Percentiles rank a stretch among this genome's conserved stretches.
Conservation (phyloP, 2,329 filamentous ascomycete species). For the Pseudogymnoascus sp. region DNA sequence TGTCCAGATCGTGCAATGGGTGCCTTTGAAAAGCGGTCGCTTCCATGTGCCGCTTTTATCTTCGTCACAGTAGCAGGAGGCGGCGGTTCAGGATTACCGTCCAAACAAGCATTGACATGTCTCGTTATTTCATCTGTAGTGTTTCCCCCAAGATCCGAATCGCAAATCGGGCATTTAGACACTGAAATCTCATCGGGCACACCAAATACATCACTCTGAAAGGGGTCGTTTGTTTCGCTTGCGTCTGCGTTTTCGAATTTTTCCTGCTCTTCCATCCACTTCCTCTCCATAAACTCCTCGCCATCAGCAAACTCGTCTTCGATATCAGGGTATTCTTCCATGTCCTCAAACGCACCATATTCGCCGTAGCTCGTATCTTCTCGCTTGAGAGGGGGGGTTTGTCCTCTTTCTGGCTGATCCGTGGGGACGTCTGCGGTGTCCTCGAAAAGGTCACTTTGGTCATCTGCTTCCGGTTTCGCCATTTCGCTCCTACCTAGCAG, state of each 20-base stretch:
- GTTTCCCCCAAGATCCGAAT: constrained; percentile 50
- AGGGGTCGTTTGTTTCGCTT: constrained; percentile 21
- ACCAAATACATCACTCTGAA: constrained; percentile 22
- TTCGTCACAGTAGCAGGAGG: constrained; percentile 23
- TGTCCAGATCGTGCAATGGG: constrained; percentile 71
- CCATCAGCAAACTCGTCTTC: constrained; percentile 43
- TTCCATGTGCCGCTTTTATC: constrained; percentile 33
- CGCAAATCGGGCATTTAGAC: constrained; percentile 69
- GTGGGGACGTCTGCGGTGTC: constrained; percentile 14
- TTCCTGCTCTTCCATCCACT: constrained; percentile 70
- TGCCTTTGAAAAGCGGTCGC: constrained; percentile 55
- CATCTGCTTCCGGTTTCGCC: constrained; percentile 13
- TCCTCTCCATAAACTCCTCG: constrained; percentile 57
- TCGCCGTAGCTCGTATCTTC: constrained; percentile 41
- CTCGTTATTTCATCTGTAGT: constrained; percentile 60
- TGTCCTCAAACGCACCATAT: constrained; percentile 46
- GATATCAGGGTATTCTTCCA: constrained; percentile 50
- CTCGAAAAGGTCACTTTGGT: constrained; percentile 15
- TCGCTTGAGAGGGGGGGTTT: constrained; percentile 38
- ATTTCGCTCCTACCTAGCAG: constrained; percentile 16
- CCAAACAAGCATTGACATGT: constrained; percentile 90
- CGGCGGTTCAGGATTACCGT: constrained; percentile 63
- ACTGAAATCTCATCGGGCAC: constrained; percentile 19
- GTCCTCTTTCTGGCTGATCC: constrained; percentile 20
- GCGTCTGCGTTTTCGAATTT: constrained; percentile 53